Evolutionary conservation across 208 protist genomes (phyloP).

Genomic region (Zelonia costaricensis): DNA sequence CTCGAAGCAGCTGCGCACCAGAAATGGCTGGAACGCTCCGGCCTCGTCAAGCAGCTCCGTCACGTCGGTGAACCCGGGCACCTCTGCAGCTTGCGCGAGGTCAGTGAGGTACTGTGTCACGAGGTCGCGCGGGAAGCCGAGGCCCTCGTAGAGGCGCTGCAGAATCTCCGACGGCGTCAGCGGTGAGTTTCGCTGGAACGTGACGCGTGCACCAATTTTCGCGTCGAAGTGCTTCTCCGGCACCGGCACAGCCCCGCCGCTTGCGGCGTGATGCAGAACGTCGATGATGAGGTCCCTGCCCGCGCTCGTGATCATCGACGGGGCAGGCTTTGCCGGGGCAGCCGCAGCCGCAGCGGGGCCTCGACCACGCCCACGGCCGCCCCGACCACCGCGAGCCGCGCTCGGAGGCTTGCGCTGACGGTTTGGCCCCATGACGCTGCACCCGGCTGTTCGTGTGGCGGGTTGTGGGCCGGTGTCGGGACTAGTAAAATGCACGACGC

Average conservation of each 20-base stretch:
- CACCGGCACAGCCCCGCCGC: conserved; percentile 75
- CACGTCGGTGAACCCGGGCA: conserved; percentile 65
- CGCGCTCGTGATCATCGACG: conserved; percentile 75
- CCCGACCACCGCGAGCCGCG: conserved; percentile 26
- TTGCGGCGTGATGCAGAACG: conserved; percentile 87
- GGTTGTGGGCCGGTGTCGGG: too few relatives aligned
- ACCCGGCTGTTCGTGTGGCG: too few relatives aligned
- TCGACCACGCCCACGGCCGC: conserved; percentile 38
- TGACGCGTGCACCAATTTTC: conserved; percentile 52
- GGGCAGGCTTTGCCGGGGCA: conserved; percentile 24
- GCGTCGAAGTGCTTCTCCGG: conserved; percentile 87
- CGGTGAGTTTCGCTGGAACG: conserved; percentile 78
- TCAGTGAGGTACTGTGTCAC: conserved; percentile 81
- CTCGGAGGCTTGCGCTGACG: conserved; percentile 61
- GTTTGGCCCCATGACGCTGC: conserved; percentile 73
- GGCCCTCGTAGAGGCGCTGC: conserved; percentile 77
- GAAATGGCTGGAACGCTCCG: conserved; percentile 68
- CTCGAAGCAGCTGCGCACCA: conserved; percentile 82
- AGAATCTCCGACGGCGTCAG: conserved; percentile 74
- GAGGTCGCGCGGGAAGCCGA: conserved; percentile 86
- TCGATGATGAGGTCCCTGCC: conserved; percentile 85
- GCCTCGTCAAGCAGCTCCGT: conserved; percentile 63
- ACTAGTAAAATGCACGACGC: too few relatives aligned
- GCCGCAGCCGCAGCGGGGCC: conserved; percentile 25
- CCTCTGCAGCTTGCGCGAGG: conserved; percentile 34